Percentiles rank a stretch among this genome's conserved stretches.
These are phyloP conservation scores for Colletotrichum sp. DNA, from an alignment of 2,329 filamentous ascomycete species.

Conservation along the genomic window DNA sequence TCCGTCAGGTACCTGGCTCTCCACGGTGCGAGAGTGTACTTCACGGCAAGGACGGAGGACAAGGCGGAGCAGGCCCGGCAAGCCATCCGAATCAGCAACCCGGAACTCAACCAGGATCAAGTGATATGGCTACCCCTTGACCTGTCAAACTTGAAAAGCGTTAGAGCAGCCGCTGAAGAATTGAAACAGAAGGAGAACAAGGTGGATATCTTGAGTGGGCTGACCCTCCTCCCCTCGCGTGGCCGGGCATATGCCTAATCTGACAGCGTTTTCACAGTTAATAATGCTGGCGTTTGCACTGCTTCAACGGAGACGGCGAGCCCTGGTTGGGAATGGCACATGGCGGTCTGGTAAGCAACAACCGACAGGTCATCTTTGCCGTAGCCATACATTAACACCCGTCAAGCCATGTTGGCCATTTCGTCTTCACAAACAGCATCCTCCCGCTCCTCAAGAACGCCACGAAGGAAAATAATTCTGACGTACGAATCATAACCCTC, in stretches of 20 bases:
- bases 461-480: slow-evolving; percentile 9
- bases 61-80: slow-evolving; percentile 20
- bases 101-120: neutral
- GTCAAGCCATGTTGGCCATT: slow-evolving; percentile 29
- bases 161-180: slow-evolving; percentile 23
- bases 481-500: slow-evolving; percentile 30
- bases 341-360: slow-evolving; percentile 25
- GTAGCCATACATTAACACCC: neutral
- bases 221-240: neutral
- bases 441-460: slow-evolving; percentile 30
- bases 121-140: slow-evolving; percentile 28
- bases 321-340: slow-evolving; percentile 27
- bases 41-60: slow-evolving; percentile 25
- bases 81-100: slow-evolving; percentile 6
- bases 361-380: neutral
- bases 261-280: slow-evolving; percentile 20
- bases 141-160: slow-evolving; percentile 24
- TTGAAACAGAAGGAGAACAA: slow-evolving; percentile 25
- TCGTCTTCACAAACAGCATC: slow-evolving; percentile 28
- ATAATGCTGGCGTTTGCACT: slow-evolving; percentile 25
- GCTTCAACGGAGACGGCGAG: slow-evolving; percentile 2
- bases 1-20: slow-evolving; percentile 28
- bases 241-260: neutral
- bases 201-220: slow-evolving; percentile 31
- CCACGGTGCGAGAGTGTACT: slow-evolving; percentile 31